Percentiles rank a stretch among this genome's conserved stretches.
Conservation (phyloP, 768 basidiomycete species). For the Mycena belliarum region DNA sequence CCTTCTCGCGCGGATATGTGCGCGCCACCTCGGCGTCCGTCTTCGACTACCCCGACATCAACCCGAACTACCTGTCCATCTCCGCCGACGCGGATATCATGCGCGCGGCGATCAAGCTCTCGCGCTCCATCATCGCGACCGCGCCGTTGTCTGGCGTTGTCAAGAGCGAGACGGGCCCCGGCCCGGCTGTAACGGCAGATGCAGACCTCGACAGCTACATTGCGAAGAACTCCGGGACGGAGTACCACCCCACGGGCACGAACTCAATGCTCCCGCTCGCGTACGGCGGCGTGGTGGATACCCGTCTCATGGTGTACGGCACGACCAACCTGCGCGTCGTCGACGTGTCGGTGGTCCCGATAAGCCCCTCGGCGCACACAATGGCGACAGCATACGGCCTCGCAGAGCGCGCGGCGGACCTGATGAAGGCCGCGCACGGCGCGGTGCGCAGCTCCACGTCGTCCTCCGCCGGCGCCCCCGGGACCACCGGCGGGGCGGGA, state of each 20-base stretch:
- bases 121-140: constrained; percentile 13
- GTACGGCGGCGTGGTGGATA: constrained; percentile 40
- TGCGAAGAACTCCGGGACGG: constrained; percentile 9
- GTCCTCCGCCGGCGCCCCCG: not conserved
- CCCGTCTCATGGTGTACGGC: constrained; percentile 43
- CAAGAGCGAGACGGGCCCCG: constrained; percentile 11
- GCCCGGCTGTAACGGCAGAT: constrained; percentile 1
- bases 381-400: constrained; percentile 25
- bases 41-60: constrained; percentile 19
- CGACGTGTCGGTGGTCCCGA: constrained; percentile 25
- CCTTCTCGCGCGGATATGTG: constrained; percentile 20
- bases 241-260: constrained; percentile 16
- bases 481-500: not conserved
- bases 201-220: constrained; percentile 16
- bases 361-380: constrained; percentile 19
- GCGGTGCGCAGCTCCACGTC: not conserved
- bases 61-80: constrained; percentile 23
- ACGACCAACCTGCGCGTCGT: constrained; percentile 43
- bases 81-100: constrained; percentile 18
- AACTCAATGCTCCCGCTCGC: constrained; percentile 17
- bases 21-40: constrained; percentile 11
- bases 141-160: constrained; percentile 6
- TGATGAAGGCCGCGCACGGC: constrained; percentile 18
- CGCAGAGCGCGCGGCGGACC: constrained; percentile 23
- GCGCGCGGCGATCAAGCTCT: constrained; percentile 21